phyloP scores from a whole-genome alignment of 2,329 filamentous ascomycete genomes.

The Neonectria hederae region DNA sequence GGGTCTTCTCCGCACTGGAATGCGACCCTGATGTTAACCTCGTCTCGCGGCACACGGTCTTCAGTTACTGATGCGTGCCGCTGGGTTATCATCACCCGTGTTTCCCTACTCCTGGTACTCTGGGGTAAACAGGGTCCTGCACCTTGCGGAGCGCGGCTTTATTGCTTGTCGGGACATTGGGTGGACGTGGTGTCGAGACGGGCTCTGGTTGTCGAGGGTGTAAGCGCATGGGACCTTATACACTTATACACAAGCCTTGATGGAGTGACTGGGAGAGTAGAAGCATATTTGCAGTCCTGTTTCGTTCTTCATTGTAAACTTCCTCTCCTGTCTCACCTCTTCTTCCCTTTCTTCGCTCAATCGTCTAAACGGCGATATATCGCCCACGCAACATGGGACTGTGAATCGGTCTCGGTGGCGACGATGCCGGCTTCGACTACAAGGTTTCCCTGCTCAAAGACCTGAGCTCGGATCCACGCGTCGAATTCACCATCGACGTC shows the following conservation, averaged over 20 bases:
- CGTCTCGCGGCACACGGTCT: conserved; percentile 9
- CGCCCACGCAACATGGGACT: conserved; percentile 10
- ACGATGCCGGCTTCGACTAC: conserved; percentile 78
- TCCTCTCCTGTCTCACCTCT: background rate
- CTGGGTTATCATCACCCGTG: too few relatives aligned
- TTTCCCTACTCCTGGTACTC: background rate
- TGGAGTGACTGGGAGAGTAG: background rate
- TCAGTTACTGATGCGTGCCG: background rate
- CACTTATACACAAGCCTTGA: background rate
- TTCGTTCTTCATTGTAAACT: background rate
- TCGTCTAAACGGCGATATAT: background rate
- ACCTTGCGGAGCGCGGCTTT: background rate
- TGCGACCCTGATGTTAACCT: background rate
- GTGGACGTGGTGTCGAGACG: conserved; percentile 1
- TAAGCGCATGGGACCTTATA: background rate
- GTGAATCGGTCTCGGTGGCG: conserved; percentile 18
- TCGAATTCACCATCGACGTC: conserved; percentile 70
- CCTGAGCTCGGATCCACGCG: conserved; percentile 72
- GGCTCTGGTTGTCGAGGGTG: background rate
- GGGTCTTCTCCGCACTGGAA: background rate
- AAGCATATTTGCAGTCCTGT: background rate
- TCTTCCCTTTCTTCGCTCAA: background rate
- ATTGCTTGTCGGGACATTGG: background rate
- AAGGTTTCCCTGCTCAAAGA: conserved; percentile 78
- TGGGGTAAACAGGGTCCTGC: background rate